These are phyloP conservation scores for Chrysosporium queenslandicum DNA, from an alignment of 2,329 filamentous ascomycete genomes.

Conservation along the genomic window DNA sequence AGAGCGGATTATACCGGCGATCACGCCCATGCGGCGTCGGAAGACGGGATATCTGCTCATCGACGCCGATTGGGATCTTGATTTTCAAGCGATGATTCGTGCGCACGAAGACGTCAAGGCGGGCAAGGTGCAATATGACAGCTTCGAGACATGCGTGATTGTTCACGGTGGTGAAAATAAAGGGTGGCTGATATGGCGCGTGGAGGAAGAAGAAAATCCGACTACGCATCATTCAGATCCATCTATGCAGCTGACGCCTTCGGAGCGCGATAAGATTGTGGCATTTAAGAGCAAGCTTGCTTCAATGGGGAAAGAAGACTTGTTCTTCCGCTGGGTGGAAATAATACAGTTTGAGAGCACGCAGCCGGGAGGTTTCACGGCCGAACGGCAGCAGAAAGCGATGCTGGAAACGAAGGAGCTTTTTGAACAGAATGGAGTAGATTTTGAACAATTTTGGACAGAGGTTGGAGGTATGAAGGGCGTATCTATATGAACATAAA, in stretches of 20 bases:
- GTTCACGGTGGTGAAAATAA: constrained; percentile 53
- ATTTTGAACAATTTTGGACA: constrained; percentile 72
- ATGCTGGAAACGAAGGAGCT: constrained; percentile 64
- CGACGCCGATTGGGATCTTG: constrained; percentile 76
- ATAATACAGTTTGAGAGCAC: constrained; percentile 80
- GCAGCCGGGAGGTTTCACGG: constrained; percentile 65
- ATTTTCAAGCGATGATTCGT: constrained; percentile 69
- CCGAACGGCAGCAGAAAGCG: constrained; percentile 60
- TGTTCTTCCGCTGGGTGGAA: constrained; percentile 91
- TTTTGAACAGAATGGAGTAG: constrained; percentile 64
- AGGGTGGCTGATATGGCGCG: constrained; percentile 56
- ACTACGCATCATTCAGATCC: constrained; percentile 14
- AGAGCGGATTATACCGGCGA: constrained; percentile 55
- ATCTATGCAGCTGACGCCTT: constrained; percentile 36
- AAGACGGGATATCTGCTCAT: constrained; percentile 87
- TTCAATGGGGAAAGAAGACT: constrained; percentile 68
- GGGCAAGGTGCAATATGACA: constrained; percentile 46
- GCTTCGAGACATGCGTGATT: constrained; percentile 61
- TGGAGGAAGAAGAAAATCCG: constrained; percentile 38
- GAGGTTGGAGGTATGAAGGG: constrained; percentile 55
- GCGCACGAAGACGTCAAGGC: constrained; percentile 60
- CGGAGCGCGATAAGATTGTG: constrained; percentile 57
- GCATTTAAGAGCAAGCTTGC: constrained; percentile 67
- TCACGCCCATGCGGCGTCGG: constrained; percentile 54
- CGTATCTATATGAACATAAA: constrained; percentile 39